Evolutionary conservation across 148 eudicot species (phyloP).

Genomic region (Cornus kousa): DNA sequence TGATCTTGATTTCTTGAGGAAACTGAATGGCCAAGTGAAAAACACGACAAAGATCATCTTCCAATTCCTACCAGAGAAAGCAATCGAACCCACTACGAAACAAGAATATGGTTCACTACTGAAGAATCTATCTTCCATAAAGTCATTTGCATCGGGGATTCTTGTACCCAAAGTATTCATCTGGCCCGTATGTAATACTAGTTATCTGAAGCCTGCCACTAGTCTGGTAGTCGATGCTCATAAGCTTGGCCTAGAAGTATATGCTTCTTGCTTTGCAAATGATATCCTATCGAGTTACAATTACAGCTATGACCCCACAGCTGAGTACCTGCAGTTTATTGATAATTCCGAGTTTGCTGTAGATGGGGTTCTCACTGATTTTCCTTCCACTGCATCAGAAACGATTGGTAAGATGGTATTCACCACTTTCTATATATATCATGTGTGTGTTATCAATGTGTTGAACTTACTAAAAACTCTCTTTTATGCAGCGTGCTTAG

Average conservation of each 20-base stretch:
- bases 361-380: conserved; percentile 87
- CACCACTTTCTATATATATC: too few relatives aligned
- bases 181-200: conserved; percentile 50
- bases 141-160: conserved; percentile 69
- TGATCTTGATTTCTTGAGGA: conserved; percentile 71
- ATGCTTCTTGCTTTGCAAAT: conserved; percentile 79
- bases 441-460: not conserved
- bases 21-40: conserved; percentile 28
- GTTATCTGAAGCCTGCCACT: conserved; percentile 53
- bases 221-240: conserved; percentile 79
- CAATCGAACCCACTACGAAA: conserved; percentile 65
- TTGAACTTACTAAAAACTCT: not conserved
- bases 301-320: conserved; percentile 81
- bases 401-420: conserved; percentile 50
- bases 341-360: conserved; percentile 73
- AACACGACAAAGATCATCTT: conserved; percentile 52
- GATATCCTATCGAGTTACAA: conserved; percentile 61
- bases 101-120: conserved; percentile 48
- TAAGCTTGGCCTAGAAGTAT: conserved; percentile 66
- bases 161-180: conserved; percentile 78
- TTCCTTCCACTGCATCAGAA: conserved; percentile 79
- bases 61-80: conserved; percentile 36
- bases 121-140: conserved; percentile 50
- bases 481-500: conserved; percentile 67
- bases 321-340: conserved; percentile 70